Conservation (phyloP, 306 rosid species). For the Vigna angularis region DNA sequence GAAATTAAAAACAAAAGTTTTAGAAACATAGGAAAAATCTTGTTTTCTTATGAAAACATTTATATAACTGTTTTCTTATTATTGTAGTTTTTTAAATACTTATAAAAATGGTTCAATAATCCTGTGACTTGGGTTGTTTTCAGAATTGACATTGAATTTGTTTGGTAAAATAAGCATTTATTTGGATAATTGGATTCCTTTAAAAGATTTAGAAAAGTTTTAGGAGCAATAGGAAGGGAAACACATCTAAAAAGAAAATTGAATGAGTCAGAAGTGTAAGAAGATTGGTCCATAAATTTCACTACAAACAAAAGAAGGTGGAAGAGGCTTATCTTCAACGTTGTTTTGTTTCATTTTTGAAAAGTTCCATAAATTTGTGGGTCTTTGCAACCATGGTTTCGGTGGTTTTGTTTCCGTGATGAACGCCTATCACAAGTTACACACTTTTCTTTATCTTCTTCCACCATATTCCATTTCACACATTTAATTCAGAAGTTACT, state of each 20-base stretch:
- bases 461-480: background rate
- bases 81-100: too few species aligned
- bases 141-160: too few species aligned
- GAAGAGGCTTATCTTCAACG: background rate
- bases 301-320: constrained; percentile 1
- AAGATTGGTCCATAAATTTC: constrained; percentile 20
- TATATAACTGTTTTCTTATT: too few species aligned
- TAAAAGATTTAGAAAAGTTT: background rate
- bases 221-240: too few species aligned
- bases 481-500: background rate
- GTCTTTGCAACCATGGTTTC: background rate
- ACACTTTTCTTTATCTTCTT: background rate
- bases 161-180: too few species aligned
- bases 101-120: too few species aligned
- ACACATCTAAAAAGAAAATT: too few species aligned
- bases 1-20: too few species aligned
- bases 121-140: too few species aligned
- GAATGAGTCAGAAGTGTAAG: background rate
- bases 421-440: background rate
- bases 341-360: background rate
- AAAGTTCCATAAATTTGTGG: background rate
- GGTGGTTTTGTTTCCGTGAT: background rate
- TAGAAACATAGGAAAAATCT: too few species aligned
- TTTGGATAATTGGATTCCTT: background rate
- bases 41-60: too few species aligned